Evolutionary conservation across 768 basidiomycete species (phyloP).

Genomic region (Leccinum aurantiacum): DNA sequence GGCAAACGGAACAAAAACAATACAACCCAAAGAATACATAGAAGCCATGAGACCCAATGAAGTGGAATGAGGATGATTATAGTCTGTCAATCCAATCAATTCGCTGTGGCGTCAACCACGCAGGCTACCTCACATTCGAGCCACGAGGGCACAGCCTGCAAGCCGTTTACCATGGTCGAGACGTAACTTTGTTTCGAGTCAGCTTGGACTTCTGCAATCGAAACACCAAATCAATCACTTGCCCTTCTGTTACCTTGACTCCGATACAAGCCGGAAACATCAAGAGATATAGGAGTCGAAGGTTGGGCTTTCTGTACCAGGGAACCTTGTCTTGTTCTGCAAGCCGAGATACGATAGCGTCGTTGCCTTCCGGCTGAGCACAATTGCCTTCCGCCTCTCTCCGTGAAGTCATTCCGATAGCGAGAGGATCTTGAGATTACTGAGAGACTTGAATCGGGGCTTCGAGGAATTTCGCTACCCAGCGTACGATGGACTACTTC

Average conservation of each 20-base stretch:
- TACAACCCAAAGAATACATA: background rate
- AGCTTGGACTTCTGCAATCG: background rate
- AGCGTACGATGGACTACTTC: background rate
- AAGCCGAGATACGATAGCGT: slow-evolving; percentile 20
- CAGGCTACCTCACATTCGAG: background rate
- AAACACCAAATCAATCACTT: background rate
- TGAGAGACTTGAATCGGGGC: background rate
- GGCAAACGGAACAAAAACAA: background rate
- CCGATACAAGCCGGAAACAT: slow-evolving; percentile 44
- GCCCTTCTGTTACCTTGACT: slow-evolving; percentile 23
- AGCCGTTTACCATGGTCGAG: background rate
- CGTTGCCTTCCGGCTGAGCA: slow-evolving; percentile 1
- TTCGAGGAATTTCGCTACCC: background rate
- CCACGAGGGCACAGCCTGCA: background rate
- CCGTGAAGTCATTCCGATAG: slow-evolving; percentile 5
- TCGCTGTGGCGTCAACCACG: background rate
- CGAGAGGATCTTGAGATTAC: background rate
- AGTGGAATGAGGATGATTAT: background rate
- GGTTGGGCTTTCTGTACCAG: slow-evolving; percentile 64
- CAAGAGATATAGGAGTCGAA: slow-evolving; percentile 53
- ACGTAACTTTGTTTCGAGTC: background rate
- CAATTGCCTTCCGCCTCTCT: background rate
- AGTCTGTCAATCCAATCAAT: background rate
- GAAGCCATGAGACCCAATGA: background rate
- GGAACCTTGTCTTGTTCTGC: slow-evolving; percentile 47